Conservation (phyloP, 2,329 filamentous ascomycete species). For the Verticillium nubilum region DNA sequence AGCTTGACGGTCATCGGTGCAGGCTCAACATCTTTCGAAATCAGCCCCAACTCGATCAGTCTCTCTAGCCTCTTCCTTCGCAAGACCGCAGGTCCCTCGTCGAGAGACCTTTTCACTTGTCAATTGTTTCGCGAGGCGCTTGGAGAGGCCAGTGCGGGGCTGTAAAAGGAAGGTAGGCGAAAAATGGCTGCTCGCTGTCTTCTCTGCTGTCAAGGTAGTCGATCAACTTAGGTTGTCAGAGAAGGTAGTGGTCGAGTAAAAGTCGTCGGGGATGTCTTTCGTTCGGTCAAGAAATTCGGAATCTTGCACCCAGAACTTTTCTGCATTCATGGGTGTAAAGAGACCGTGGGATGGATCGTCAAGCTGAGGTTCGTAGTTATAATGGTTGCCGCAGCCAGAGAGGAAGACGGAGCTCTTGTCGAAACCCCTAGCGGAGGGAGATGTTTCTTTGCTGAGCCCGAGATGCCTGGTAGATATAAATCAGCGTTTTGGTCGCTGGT, state of each 20-base stretch:
- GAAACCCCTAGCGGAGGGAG: conserved; percentile 32
- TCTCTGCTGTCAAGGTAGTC: conserved; percentile 33
- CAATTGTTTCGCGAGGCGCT: conserved; percentile 37
- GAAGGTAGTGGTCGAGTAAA: conserved; percentile 38
- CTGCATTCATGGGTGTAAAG: conserved; percentile 1
- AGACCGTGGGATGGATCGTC: conserved; percentile 9
- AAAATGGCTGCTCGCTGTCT: conserved; percentile 35
- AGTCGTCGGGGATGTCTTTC: conserved; percentile 32
- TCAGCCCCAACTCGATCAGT: conserved; percentile 34
- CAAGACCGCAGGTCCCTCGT: conserved; percentile 20
- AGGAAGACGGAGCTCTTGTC: conserved; percentile 33
- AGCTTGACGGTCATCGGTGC: conserved; percentile 6
- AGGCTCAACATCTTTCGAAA: conserved; percentile 22
- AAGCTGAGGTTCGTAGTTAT: conserved; percentile 41
- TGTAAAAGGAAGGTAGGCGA: conserved; percentile 41
- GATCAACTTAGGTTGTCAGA: conserved; percentile 35
- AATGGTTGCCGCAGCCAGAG: conserved; percentile 44
- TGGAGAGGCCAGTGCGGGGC: conserved; percentile 50
- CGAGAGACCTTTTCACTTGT: conserved; percentile 41
- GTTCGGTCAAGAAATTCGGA: conserved; percentile 29
- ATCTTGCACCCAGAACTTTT: conserved; percentile 34
- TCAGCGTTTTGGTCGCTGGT: neutral
- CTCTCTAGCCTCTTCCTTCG: conserved; percentile 33
- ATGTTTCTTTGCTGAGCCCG: conserved; percentile 24
- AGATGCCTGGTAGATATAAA: conserved; percentile 21